phyloP scores from a whole-genome alignment of 106 monocot genomes.

The Allium sativum region DNA sequence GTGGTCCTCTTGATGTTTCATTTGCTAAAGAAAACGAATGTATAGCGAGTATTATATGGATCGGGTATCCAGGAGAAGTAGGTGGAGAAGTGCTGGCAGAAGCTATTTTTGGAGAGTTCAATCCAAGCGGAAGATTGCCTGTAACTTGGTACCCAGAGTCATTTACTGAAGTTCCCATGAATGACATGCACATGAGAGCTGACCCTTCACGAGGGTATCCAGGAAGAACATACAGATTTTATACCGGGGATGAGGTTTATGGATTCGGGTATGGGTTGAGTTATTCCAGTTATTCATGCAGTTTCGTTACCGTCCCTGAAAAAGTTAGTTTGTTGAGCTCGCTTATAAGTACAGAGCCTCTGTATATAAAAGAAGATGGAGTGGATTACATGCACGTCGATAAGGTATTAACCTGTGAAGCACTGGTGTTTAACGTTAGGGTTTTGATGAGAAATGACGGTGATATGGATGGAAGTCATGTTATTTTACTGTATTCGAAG shows the following conservation, averaged over 20 bases:
- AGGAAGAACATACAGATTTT: slow-evolving; percentile 80
- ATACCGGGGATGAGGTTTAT: slow-evolving; percentile 64
- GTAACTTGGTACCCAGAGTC: slow-evolving; percentile 95
- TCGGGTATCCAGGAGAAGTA: slow-evolving; percentile 86
- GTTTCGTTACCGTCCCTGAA: slow-evolving; percentile 20
- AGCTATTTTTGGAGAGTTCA: slow-evolving; percentile 68
- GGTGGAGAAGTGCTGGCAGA: slow-evolving; percentile 70
- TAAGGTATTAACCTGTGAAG: slow-evolving; percentile 33
- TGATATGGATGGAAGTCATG: slow-evolving; percentile 47
- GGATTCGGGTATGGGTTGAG: slow-evolving; percentile 79
- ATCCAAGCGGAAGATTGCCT: slow-evolving; percentile 61
- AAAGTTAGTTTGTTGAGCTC: background rate
- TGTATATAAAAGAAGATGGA: background rate
- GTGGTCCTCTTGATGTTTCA: slow-evolving; percentile 80
- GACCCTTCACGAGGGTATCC: slow-evolving; percentile 70
- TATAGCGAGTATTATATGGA: slow-evolving; percentile 69
- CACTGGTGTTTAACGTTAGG: slow-evolving; percentile 28
- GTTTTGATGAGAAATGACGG: slow-evolving; percentile 41
- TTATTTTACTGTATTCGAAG: slow-evolving; percentile 38
- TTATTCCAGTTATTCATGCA: slow-evolving; percentile 45
- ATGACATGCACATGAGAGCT: slow-evolving; percentile 85
- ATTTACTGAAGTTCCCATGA: slow-evolving; percentile 79
- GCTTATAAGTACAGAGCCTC: background rate
- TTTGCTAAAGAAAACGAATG: slow-evolving; percentile 40
- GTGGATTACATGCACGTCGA: background rate